A percentile compares a stretch with the other conserved stretches of the same genome.
phyloP scores from a whole-genome alignment of 345 rosid genomes.

The Cardiospermum halicacabum region DNA sequence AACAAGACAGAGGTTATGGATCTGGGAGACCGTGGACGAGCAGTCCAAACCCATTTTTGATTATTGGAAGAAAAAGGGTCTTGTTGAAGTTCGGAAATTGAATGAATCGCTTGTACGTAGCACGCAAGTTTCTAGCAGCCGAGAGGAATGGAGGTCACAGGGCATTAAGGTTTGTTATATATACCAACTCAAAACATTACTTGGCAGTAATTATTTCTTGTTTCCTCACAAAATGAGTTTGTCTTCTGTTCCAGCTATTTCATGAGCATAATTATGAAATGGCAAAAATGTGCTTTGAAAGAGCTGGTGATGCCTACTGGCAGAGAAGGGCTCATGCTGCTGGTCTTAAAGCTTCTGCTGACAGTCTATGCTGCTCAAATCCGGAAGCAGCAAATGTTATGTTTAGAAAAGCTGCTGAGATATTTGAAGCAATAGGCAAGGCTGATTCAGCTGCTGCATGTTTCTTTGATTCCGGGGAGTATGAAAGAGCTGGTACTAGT shows the following conservation, averaged over 20 bases:
- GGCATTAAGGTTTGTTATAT: conserved; percentile 35
- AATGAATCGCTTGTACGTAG: conserved; percentile 34
- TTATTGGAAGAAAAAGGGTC: conserved; percentile 29
- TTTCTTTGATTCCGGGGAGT: conserved; percentile 32
- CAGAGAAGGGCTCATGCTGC: conserved; percentile 41
- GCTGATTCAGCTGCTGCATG: conserved; percentile 44
- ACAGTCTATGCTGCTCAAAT: conserved; percentile 26
- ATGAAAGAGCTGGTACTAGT: conserved; percentile 34
- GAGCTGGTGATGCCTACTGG: conserved; percentile 35
- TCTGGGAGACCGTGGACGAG: conserved; percentile 40
- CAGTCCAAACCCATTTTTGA: conserved; percentile 33
- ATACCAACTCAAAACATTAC: neutral
- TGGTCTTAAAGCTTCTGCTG: conserved; percentile 39
- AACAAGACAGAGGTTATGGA: conserved; percentile 51
- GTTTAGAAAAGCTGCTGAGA: conserved; percentile 45
- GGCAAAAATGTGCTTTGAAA: conserved; percentile 49
- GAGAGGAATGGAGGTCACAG: conserved; percentile 42
- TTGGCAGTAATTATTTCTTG: neutral
- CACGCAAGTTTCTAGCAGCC: conserved; percentile 42
- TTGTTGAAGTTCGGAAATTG: conserved; percentile 31
- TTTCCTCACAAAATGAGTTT: neutral
- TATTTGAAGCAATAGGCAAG: conserved; percentile 39
- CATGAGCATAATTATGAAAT: conserved; percentile 33
- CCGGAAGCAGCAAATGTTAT: conserved; percentile 27
- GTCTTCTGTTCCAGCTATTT: conserved; percentile 33